A percentile compares a stretch with the other conserved stretches of the same genome.
These are phyloP conservation scores for Colletotrichum sp. DNA, from an alignment of 2,329 filamentous ascomycete species.

Conservation along the genomic window DNA sequence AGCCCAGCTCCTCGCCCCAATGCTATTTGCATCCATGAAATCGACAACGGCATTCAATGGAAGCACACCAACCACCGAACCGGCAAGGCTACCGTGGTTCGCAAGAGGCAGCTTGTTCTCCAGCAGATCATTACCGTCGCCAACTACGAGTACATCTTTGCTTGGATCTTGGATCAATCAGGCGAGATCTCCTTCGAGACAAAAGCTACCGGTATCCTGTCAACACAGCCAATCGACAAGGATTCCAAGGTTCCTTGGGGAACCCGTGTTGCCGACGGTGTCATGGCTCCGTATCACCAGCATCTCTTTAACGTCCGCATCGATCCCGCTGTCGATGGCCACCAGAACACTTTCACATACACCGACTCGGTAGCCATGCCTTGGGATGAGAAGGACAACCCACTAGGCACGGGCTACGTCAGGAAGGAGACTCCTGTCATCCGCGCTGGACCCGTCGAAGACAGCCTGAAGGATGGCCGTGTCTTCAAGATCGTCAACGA, in stretches of 20 bases:
- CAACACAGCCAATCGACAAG: slow-evolving; percentile 56
- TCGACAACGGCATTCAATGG: slow-evolving; percentile 76
- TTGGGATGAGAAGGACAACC: neutral
- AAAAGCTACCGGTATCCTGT: slow-evolving; percentile 64
- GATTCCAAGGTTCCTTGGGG: slow-evolving; percentile 54
- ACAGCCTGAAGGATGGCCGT: slow-evolving; percentile 43
- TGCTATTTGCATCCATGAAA: slow-evolving; percentile 78
- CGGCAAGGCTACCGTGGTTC: slow-evolving; percentile 56
- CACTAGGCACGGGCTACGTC: slow-evolving; percentile 1
- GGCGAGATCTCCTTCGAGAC: slow-evolving; percentile 60
- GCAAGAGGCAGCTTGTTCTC: slow-evolving; percentile 61
- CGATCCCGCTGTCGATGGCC: slow-evolving; percentile 61
- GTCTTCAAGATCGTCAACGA: slow-evolving; percentile 41
- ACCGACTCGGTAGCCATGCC: slow-evolving; percentile 25
- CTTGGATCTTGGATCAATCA: slow-evolving; percentile 54
- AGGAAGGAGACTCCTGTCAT: slow-evolving; percentile 44
- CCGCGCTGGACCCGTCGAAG: slow-evolving; percentile 43
- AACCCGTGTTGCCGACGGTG: slow-evolving; percentile 62
- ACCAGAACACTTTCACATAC: slow-evolving; percentile 48
- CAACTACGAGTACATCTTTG: slow-evolving; percentile 59
- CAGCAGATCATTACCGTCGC: slow-evolving; percentile 67
- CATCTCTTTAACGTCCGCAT: slow-evolving; percentile 65
- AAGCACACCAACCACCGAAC: slow-evolving; percentile 80
- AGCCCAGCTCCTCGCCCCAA: slow-evolving; percentile 68
- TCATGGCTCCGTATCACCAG: slow-evolving; percentile 65